Evolutionary conservation across 208 protist genomes (phyloP), one percentile per base, ranked within the genome.

Genomic region (Wallacemonas sp.): DNA sequence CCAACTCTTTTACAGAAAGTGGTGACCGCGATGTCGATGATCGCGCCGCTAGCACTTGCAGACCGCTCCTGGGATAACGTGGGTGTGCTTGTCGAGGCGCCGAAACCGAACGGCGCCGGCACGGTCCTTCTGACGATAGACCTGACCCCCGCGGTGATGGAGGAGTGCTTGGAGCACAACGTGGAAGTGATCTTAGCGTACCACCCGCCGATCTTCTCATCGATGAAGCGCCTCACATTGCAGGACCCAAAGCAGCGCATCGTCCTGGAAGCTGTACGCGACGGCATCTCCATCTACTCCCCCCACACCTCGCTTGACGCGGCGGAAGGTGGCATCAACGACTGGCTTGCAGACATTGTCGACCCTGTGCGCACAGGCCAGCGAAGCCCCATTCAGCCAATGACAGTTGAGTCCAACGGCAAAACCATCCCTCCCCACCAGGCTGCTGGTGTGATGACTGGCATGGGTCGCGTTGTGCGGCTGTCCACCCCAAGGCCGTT

Each of bases 1-100:
- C 17, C 53, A 2, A 54, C 65, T 19, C 54, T 70, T 6, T 17
- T 70, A n/a, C 33, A 61, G 42, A 68, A 51, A 27, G 86, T 95
- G 15, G 72, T 71, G 39, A 61, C 28, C 26, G 89, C 69, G 33
- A 96, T 97, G 90, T 71, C 70, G 33, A 64, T 84, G 55, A 84
- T 96, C 42, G 94, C 91, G 14, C 92, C 94, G 34, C 84, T 97
- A 28, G 66, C 68, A 9, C 80, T 96, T 17, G 95, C 95, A 11
- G 93, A 97, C 61, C 66, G 74, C 41, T 91, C 88, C 24, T 98
- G 95, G 93, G 95, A 98, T 68, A 97, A 97, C 66, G 95, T 98
- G 24, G 95, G 95, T 19, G 62, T 97, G 4, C 88, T 98, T n/a
- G 79, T 98, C 1, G 92, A 97, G 75, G 85, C 77, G 1, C 84